A percentile compares a stretch with the other conserved stretches of the same genome.
Conservation (phyloP, 208 protist genomes). For the Trypanosoma cruzi region DNA sequence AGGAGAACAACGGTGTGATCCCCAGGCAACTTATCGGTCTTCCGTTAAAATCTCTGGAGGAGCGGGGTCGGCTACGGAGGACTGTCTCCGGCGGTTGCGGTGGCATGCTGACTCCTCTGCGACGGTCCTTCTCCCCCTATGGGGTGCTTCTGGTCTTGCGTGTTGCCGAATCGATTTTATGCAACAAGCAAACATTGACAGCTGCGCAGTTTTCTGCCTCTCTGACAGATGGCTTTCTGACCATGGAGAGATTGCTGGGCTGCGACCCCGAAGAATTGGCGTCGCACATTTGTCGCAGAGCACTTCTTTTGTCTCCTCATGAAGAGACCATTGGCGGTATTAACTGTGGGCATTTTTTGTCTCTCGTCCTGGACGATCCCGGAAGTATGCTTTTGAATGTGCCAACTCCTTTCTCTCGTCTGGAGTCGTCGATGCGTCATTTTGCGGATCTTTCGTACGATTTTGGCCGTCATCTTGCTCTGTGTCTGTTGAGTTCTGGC, state of each 20-base stretch:
- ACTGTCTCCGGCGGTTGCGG: background rate
- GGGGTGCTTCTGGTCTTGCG: constrained; percentile 1
- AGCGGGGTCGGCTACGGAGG: background rate
- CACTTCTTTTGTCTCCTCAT: constrained; percentile 10
- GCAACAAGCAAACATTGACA: background rate
- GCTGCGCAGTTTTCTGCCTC: background rate
- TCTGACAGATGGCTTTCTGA: background rate
- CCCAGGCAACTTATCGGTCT: constrained; percentile 4
- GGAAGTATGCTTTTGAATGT: background rate
- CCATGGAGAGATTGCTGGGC: background rate
- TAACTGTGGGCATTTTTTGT: constrained; percentile 6
- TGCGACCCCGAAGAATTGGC: background rate
- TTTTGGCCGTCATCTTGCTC: constrained; percentile 1
- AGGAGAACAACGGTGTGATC: constrained; percentile 20
- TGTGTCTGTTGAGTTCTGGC: background rate
- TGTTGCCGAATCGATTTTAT: background rate
- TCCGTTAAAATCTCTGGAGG: background rate
- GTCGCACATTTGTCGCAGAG: background rate
- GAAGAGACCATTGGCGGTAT: background rate
- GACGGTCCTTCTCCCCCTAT: background rate
- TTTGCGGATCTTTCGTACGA: constrained; percentile 8
- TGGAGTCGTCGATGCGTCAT: constrained; percentile 11
- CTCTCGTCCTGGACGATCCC: background rate
- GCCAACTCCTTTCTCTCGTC: background rate
- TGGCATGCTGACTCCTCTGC: background rate